Base-by-base conservation (phyloP, 495 filamentous ascomycete species). In the Hyphodiscus hymeniophilus region DNA sequence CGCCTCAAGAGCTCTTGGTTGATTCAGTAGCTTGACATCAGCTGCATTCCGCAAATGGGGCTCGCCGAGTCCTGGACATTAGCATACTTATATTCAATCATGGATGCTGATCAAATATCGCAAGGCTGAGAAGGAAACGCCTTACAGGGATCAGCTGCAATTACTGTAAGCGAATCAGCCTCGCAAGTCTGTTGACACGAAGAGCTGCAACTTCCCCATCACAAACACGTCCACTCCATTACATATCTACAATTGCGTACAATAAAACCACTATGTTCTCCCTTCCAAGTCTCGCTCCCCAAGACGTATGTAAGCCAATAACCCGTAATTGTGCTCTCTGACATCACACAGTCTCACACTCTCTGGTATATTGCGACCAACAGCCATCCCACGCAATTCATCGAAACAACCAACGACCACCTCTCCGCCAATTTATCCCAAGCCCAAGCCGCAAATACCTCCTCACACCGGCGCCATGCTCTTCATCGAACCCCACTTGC, bases 221-320 rank as follows among this genome's bases (percentile, higher is more conserved):
- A n/a, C n/a, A n/a, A n/a, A n/a, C n/a, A n/a, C n/a, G n/a, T n/a
- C n/a, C n/a, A n/a, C n/a, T n/a, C n/a, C n/a, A 32, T 13, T 13
- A 32, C 30, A 32, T 32, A 32, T 13, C 7, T 32, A 32, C 30
- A 32, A 13, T 32, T 7, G 30, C 30, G 13, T 13, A 40, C 17
- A 17, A 20, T 18, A 21, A 3, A 5, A 22, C 52, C 39, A 66
- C 49, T 43, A 84, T 77, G 75, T 75, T 85, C 30, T 74, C 84
- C 26, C 75, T 90, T n/a, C 84, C 85, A 8, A 75, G 79, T 52
- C 72, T 90, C 49, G 72, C 75, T 31, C 84, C 85, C 18, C 81
- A 77, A 55, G 81, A 87, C 54, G 86, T 87, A 74, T 59, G 77
- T 65, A 17, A 28, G 21, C 20, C 17, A 44, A 21, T 15, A 16